A percentile compares a stretch with the other conserved stretches of the same genome.
These are phyloP conservation scores for Bryoerythrophyllum caledonicum DNA, from an alignment of 225 moss, liverwort and hornwort species.

Conservation along the genomic window DNA sequence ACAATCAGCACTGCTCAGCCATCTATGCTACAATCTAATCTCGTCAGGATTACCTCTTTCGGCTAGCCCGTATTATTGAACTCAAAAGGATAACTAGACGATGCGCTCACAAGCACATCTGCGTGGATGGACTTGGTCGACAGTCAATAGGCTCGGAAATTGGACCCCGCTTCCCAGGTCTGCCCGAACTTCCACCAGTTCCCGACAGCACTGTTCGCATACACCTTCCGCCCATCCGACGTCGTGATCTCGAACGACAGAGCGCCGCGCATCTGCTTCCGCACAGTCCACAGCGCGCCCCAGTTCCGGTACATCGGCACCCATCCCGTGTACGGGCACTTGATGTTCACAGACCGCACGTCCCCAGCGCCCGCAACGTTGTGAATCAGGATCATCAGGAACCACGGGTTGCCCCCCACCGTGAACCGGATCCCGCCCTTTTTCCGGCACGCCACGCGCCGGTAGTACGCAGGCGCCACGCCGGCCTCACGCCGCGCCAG, in stretches of 20 bases:
- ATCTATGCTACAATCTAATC: background rate
- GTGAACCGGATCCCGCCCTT: conserved; percentile 26
- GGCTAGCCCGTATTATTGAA: background rate
- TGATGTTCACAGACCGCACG: background rate
- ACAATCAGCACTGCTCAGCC: conserved; percentile 33
- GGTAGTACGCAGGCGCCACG: too few relatives aligned
- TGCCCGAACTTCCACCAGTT: conserved; percentile 26
- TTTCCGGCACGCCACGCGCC: background rate
- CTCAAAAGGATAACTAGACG: too few relatives aligned
- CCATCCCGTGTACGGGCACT: background rate
- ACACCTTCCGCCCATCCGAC: background rate
- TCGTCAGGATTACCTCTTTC: rapidly evolving
- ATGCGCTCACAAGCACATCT: background rate
- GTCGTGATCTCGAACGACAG: conserved; percentile 11
- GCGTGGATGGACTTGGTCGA: rapidly evolving
- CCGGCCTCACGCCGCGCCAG: conserved; percentile 28
- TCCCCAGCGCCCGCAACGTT: conserved; percentile 24
- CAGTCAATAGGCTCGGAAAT: background rate
- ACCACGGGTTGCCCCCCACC: conserved; percentile 14
- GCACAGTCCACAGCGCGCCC: conserved; percentile 26
- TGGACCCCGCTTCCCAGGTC: conserved; percentile 20
- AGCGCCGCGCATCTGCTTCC: background rate
- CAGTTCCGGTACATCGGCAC: conserved; percentile 28
- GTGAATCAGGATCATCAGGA: conserved; percentile 37
- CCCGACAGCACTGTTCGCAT: background rate